Conservation (phyloP, 2,329 filamentous ascomycete genomes). For the Colletotrichum trifolii region DNA sequence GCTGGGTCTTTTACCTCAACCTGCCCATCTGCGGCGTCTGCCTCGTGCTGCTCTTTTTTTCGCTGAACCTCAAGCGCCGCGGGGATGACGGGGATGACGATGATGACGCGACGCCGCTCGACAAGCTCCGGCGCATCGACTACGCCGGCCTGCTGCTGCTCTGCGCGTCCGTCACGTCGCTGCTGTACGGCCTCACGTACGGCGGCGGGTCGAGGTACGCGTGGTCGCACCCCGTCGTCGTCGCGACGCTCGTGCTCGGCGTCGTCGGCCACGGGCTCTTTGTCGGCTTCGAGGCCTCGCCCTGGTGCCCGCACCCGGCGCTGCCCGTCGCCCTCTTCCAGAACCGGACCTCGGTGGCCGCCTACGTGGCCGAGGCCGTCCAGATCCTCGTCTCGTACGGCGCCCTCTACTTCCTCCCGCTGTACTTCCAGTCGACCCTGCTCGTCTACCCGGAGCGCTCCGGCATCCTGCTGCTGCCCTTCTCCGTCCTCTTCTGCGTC, state of each 20-base stretch:
- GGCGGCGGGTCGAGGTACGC: slow-evolving; percentile 72
- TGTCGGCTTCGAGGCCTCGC: slow-evolving; percentile 45
- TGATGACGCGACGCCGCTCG: background rate
- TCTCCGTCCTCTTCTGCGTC: slow-evolving; percentile 44
- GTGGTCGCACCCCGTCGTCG: slow-evolving; percentile 68
- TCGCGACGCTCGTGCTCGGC: slow-evolving; percentile 52
- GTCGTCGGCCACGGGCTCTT: slow-evolving; percentile 50
- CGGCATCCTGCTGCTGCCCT: slow-evolving; percentile 48
- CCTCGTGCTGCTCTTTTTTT: slow-evolving; percentile 38
- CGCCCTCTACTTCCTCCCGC: slow-evolving; percentile 53
- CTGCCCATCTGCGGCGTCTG: slow-evolving; percentile 45
- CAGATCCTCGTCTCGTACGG: slow-evolving; percentile 73
- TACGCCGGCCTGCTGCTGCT: slow-evolving; percentile 50
- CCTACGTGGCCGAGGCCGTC: slow-evolving; percentile 73
- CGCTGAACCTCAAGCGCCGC: slow-evolving; percentile 2
- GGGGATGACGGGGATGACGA: accelerated
- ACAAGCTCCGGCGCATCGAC: slow-evolving; percentile 46
- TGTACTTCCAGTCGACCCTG: slow-evolving; percentile 58
- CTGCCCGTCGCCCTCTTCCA: slow-evolving; percentile 58
- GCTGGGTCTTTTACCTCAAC: slow-evolving; percentile 57
- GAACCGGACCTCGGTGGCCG: slow-evolving; percentile 69
- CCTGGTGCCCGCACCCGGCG: slow-evolving; percentile 43
- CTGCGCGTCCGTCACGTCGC: slow-evolving; percentile 44
- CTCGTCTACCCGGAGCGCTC: slow-evolving; percentile 45
- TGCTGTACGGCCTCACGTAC: slow-evolving; percentile 44